Base-by-base conservation (phyloP, 2,329 filamentous ascomycete species). In the Tolypocladium tropicale region DNA sequence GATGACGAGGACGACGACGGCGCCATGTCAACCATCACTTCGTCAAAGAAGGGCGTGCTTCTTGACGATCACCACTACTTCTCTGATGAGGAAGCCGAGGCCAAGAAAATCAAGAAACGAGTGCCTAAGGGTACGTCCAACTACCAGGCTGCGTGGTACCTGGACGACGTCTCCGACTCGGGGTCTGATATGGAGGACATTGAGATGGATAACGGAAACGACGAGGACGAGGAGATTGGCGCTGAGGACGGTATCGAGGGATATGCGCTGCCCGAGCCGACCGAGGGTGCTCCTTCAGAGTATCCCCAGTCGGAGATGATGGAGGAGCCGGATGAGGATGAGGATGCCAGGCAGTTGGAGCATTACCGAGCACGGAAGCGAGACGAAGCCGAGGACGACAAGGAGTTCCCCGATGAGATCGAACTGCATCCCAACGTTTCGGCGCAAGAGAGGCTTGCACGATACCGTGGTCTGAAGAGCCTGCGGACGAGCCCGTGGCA, bases 1-100 rank as follows among this genome's bases (percentile, higher is more conserved):
- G 43, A 53, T 5, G 88, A 89, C 59, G 80, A 83, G 25, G 80
- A 83, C 28, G 81, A 82, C 25, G 74, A 75, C 18, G 72, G 70
- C 60, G 68, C 68, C 33, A 68, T 72, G 64, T 61, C 62, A 3
- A 56, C 57, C 6, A 63, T 62, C 12, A 68, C 70, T 4, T 74
- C 76, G 2, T 77, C 79, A 48, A 85, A 86, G 67, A 95, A 93
- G 73, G 94, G 93, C 61, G 94, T 99, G 1, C 76, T 99, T 43
- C 78, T 99, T 11, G 94, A 99, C 63, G 93, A 97, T 62, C 93
- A 99, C 70, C 93, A 97, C 69, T 99, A 99, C 71, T 99, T 97
- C 68, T 92, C 92, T 0, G 93, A 97, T 48, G 90, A 94, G 51
- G 87, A 94, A 54, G 76, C 78, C 6, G 78, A 80, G 46, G 77